A percentile compares a stretch with the other conserved stretches of the same genome.
phyloP scores from a whole-genome alignment of 1,139 yeast species.

The Pichia sp. region DNA sequence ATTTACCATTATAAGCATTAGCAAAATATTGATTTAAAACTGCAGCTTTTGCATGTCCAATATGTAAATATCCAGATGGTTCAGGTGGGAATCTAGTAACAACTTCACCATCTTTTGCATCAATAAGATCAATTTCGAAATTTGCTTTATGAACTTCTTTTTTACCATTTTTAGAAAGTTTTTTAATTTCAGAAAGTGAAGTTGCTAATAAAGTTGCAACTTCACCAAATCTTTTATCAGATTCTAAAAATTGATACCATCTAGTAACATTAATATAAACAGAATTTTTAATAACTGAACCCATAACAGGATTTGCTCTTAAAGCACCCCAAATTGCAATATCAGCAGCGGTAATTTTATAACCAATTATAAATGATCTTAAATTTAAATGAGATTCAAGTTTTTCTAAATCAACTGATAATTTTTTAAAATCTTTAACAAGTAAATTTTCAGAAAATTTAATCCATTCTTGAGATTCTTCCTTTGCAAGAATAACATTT shows the following conservation, averaged over 20 bases:
- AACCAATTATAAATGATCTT: conserved; percentile 73
- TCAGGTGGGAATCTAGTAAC: conserved; percentile 97
- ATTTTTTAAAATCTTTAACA: conserved; percentile 82
- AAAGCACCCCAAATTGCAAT: conserved; percentile 90
- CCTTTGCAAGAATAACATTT: conserved; percentile 30
- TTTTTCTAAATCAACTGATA: conserved; percentile 70
- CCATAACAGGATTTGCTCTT: conserved; percentile 89
- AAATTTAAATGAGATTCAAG: conserved; percentile 80
- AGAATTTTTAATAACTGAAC: conserved; percentile 79
- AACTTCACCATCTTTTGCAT: conserved; percentile 86
- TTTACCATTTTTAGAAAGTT: conserved; percentile 63
- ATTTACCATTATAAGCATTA: conserved; percentile 85
- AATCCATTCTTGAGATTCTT: conserved; percentile 54
- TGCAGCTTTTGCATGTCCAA: conserved; percentile 98
- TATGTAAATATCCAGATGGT: conserved; percentile 89
- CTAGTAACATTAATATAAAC: conserved; percentile 82
- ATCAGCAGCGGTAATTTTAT: conserved; percentile 67
- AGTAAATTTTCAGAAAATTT: conserved; percentile 65
- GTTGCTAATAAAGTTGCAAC: conserved; percentile 63
- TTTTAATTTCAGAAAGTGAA: conserved; percentile 68
- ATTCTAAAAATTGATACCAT: conserved; percentile 81
- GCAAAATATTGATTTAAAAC: conserved; percentile 94
- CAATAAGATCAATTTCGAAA: conserved; percentile 86
- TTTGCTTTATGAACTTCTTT: conserved; percentile 83
- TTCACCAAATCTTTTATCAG: conserved; percentile 60